These are phyloP conservation scores for Mortierella alpina DNA, from an alignment of 192 early-diverging fungal species.

Conservation along the genomic window DNA sequence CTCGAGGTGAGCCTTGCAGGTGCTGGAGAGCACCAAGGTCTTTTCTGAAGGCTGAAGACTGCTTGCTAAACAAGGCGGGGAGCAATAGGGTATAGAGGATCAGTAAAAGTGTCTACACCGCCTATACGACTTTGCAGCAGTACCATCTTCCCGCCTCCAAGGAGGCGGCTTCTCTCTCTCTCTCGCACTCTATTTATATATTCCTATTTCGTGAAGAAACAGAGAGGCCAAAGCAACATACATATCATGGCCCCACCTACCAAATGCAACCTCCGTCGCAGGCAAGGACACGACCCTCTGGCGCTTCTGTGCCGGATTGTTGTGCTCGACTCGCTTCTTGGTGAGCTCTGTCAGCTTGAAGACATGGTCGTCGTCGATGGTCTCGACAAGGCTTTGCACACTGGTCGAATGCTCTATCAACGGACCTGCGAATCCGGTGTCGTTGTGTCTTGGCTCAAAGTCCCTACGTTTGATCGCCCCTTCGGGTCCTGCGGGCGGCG, in stretches of 20 bases:
- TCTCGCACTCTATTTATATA: no score
- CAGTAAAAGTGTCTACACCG: no score
- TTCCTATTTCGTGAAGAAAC: no score
- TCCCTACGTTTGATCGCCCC: slow-evolving; percentile 25
- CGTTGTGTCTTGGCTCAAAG: slow-evolving; percentile 24
- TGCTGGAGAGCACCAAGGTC: slow-evolving; percentile 33
- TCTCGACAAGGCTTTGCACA: slow-evolving; percentile 46
- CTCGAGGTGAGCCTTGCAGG: slow-evolving; percentile 33
- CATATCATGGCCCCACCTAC: slow-evolving; percentile 6
- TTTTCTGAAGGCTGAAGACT: slow-evolving; percentile 49
- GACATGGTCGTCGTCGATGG: slow-evolving; percentile 49
- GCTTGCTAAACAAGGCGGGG: not conserved
- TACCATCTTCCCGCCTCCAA: no score
- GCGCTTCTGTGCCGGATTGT: slow-evolving; percentile 46
- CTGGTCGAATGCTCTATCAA: slow-evolving; percentile 43
- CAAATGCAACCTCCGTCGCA: slow-evolving; percentile 11
- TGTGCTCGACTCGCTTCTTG: slow-evolving; percentile 49
- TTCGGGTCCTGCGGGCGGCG: slow-evolving; percentile 1
- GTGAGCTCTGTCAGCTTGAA: slow-evolving; percentile 53
- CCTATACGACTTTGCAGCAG: no score
- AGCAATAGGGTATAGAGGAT: not conserved
- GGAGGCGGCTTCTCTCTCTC: no score
- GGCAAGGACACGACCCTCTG: slow-evolving; percentile 43
- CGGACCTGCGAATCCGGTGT: not conserved
- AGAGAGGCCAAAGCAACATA: not conserved